Evolutionary conservation across 495 filamentous ascomycete genomes (phyloP).

Genomic region (Xylaria sp.): DNA sequence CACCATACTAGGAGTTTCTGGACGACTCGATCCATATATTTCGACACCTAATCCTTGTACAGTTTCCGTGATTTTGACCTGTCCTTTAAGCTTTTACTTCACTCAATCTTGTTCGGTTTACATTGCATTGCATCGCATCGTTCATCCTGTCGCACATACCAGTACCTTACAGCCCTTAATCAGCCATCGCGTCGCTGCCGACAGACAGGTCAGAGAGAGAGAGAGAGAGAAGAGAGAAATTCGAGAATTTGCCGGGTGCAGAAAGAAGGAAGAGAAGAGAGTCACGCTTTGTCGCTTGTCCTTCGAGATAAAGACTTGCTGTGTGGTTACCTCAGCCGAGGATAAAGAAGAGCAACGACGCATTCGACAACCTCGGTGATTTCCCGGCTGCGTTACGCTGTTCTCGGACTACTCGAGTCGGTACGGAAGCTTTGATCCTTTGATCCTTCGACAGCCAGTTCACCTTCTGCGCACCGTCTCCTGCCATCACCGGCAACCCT

Average conservation of each 20-base stretch:
- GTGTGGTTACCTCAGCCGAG: conserved; percentile 23
- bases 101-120: conserved; percentile 25
- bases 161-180: conserved; percentile 26
- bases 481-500: conserved; percentile 9
- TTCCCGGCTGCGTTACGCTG: conserved; percentile 29
- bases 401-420: conserved; percentile 34
- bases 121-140: conserved; percentile 27
- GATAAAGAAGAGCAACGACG: conserved; percentile 30
- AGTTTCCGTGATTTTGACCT: conserved; percentile 26
- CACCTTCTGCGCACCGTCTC: background rate
- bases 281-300: background rate
- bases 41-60: conserved; percentile 31
- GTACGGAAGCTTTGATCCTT: conserved; percentile 34
- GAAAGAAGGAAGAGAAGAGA: background rate
- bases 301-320: conserved; percentile 1
- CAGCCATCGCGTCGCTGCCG: conserved; percentile 16
- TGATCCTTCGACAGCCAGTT: conserved; percentile 6
- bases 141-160: conserved; percentile 21
- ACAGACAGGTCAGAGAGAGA: background rate
- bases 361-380: conserved; percentile 31
- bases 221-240: conserved; percentile 4
- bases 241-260: conserved; percentile 1
- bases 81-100: conserved; percentile 9
- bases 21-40: conserved; percentile 31
- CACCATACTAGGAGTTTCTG: conserved; percentile 29